Evolutionary conservation across 2,329 filamentous ascomycete species (phyloP).

Genomic region (Botrytis fragariae): DNA sequence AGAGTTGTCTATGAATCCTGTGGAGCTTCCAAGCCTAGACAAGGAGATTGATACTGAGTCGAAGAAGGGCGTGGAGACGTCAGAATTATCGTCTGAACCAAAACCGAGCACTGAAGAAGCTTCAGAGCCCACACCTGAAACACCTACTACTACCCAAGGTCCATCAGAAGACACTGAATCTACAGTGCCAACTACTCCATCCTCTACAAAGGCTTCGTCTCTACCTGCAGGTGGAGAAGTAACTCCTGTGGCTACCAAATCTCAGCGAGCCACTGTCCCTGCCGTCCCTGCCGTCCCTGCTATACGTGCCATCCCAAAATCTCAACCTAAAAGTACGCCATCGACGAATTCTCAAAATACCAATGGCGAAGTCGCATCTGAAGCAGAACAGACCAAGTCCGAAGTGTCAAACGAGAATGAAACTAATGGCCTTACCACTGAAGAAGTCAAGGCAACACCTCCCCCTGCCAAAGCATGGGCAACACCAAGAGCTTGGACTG

Average conservation of each 20-base stretch:
- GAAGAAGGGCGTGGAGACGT: neutral
- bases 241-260: constrained; percentile 31
- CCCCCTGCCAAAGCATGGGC: constrained; percentile 42
- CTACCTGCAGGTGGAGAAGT: constrained; percentile 27
- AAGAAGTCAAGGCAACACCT: constrained; percentile 40
- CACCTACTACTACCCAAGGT: constrained; percentile 38
- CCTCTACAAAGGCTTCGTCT: constrained; percentile 43
- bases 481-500: constrained; percentile 66
- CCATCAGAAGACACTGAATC: constrained; percentile 41
- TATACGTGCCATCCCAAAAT: constrained; percentile 40
- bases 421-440: constrained; percentile 18
- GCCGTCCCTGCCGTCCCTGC: constrained; percentile 42
- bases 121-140: neutral
- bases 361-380: constrained; percentile 24
- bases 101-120: neutral
- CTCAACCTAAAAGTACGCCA: constrained; percentile 41
- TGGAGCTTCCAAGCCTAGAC: constrained; percentile 29
- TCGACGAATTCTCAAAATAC: constrained; percentile 25
- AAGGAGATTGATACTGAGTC: neutral
- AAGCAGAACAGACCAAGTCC: constrained; percentile 16
- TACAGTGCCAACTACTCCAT: constrained; percentile 55
- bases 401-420: neutral
- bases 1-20: constrained; percentile 29
- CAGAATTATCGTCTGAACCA: neutral
- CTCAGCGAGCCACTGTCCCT: constrained; percentile 43